Conservation (phyloP, 1,284 basidiomycete genomes). For the Pholiota adiposa region DNA sequence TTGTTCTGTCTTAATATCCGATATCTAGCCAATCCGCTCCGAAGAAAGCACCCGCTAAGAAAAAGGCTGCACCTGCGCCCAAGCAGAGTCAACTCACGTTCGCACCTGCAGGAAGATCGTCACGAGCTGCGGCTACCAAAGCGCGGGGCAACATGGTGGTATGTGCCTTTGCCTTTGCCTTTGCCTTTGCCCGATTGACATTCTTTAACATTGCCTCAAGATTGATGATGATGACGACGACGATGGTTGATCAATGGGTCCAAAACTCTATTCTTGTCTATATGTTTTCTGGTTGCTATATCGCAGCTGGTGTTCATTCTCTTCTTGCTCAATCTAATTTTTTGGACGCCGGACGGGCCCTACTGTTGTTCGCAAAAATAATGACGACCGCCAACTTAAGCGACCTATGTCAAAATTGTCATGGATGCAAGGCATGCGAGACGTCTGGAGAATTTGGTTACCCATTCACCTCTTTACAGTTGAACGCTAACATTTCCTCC, state of each 20-base stretch:
- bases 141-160: conserved; percentile 57
- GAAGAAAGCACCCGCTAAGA: conserved; percentile 68
- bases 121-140: conserved; percentile 62
- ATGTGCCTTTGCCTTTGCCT: neutral
- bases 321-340: neutral
- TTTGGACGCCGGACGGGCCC: neutral
- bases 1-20: too few species aligned
- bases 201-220: neutral
- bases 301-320: neutral
- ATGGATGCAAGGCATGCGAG: neutral
- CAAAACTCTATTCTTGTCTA: too few species aligned
- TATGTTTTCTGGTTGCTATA: neutral
- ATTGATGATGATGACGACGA: conserved; percentile 28
- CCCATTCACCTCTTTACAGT: neutral
- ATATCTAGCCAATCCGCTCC: conserved; percentile 31
- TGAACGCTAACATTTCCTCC: neutral
- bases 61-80: conserved; percentile 44
- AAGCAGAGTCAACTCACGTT: conserved; percentile 60
- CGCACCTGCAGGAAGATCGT: conserved; percentile 56
- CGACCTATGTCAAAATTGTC: neutral
- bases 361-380: neutral
- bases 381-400: neutral
- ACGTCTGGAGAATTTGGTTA: neutral
- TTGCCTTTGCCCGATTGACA: neutral
- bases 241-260: conserved; percentile 4